Base-by-base conservation (phyloP, 768 basidiomycete species). In the Naematelia aurantialba region DNA sequence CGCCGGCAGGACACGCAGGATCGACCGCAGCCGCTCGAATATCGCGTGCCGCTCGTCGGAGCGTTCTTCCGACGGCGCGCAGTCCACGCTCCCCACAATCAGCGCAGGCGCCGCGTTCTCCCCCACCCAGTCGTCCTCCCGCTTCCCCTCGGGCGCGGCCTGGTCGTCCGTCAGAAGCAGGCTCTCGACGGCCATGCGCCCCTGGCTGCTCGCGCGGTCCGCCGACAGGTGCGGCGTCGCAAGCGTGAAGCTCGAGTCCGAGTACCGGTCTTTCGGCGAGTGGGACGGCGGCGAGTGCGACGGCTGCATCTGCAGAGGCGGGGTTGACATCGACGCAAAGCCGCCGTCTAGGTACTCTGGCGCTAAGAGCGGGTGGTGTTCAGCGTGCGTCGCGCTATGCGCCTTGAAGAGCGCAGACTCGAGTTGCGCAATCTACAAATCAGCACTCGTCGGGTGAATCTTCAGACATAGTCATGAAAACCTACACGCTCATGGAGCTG, bases 31-130 rank as follows among this genome's bases (percentile, higher is more conserved):
- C 5, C 67, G 61, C 26, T 69, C 61, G 31, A 68, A 55, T 4
- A 70, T 58, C n/a, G 52, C 52, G 29, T 62, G 66, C 12, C 64
- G 61, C 26, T 70, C 68, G 31, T 39, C 34, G 8, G 34, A 39
- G 34, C 34, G 34, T 39, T 39, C 34, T 39, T 39, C 34, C 34
- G 34, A 39, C 8, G 34, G 34, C n/a, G 53, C 30, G 45, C 46
- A 59, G n/a, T 59, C 67, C 5, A 65, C 61, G 11, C 49, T 63
- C 3, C 67, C 67, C 45, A 69, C 70, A 39, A 73, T 70, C 59
- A 73, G 47, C 21, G 72, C 72, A 1, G 72, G 72, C 8, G 72
- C 65, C 46, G 72, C 72, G 48, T 73, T 73, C 42, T 65, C 67
- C n/a, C 72, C 67, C 1, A 61, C 72, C 72, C 72, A 73, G 14